Evolutionary conservation across 805 yeast genomes (phyloP).

Genomic region (Dipodascus albidus): DNA sequence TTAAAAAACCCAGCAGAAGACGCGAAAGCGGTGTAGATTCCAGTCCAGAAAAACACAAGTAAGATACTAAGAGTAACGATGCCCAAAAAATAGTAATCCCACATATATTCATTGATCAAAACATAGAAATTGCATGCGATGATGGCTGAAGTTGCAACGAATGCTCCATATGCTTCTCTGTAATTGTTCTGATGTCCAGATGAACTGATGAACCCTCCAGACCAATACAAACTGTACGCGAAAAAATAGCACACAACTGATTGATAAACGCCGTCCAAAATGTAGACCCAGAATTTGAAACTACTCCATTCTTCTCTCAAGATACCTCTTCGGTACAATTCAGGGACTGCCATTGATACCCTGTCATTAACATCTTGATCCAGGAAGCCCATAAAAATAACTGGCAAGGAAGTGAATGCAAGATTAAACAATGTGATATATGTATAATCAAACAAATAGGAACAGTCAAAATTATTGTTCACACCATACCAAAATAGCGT

Average conservation of each 20-base stretch:
- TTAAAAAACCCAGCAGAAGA: constrained; percentile 46
- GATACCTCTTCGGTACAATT: constrained; percentile 59
- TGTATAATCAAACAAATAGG: constrained; percentile 69
- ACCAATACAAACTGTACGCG: constrained; percentile 45
- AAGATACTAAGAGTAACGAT: constrained; percentile 43
- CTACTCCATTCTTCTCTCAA: constrained; percentile 54
- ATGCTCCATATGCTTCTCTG: constrained; percentile 54
- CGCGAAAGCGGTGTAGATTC: constrained; percentile 47
- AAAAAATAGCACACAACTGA: constrained; percentile 58
- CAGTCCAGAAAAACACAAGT: constrained; percentile 59
- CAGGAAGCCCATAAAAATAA: constrained; percentile 57
- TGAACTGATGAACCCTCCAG: constrained; percentile 31
- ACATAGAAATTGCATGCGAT: constrained; percentile 51
- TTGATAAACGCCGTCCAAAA: constrained; percentile 63
- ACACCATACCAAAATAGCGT: constrained; percentile 74
- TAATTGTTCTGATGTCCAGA: constrained; percentile 47
- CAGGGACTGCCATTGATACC: constrained; percentile 58
- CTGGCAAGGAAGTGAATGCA: constrained; percentile 76
- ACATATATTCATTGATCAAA: constrained; percentile 49
- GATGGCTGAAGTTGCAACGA: constrained; percentile 45
- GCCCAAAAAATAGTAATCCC: constrained; percentile 57
- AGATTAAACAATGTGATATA: constrained; percentile 69
- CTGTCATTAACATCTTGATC: constrained; percentile 70
- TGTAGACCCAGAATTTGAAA: constrained; percentile 47
- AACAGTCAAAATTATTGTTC: constrained; percentile 58